phyloP scores from a whole-genome alignment of 2,329 filamentous ascomycete genomes.

The Scopulariopsis brevicaulis region DNA sequence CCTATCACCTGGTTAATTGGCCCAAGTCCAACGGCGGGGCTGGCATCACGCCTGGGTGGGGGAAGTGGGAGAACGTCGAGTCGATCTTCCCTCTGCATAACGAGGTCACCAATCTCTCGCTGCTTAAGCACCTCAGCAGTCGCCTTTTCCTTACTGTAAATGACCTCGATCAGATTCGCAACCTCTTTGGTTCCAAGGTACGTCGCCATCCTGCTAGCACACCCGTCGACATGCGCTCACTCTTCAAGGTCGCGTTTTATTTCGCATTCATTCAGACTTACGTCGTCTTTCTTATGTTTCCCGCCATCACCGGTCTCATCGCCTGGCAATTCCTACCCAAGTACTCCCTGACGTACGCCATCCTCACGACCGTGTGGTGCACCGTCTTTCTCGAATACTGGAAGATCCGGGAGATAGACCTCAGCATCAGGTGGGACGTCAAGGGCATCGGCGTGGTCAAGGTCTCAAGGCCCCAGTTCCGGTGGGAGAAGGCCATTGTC shows the following conservation, averaged over 20 bases:
- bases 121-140: constrained; percentile 45
- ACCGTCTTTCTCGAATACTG: constrained; percentile 69
- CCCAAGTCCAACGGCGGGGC: constrained; percentile 47
- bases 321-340: constrained; percentile 58
- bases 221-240: constrained; percentile 20
- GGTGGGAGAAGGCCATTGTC: constrained; percentile 46
- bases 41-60: constrained; percentile 44
- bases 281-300: constrained; percentile 58
- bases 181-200: constrained; percentile 50
- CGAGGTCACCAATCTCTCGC: constrained; percentile 38
- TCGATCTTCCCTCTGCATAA: constrained; percentile 55
- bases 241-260: constrained; percentile 46
- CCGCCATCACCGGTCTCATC: constrained; percentile 54
- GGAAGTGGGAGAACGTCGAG: constrained; percentile 48
- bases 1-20: constrained; percentile 56
- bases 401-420: constrained; percentile 64
- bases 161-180: constrained; percentile 47
- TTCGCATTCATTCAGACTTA: constrained; percentile 76
- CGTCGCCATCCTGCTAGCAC: not conserved
- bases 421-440: constrained; percentile 63
- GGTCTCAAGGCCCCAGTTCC: constrained; percentile 52
- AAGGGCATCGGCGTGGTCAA: constrained; percentile 51
- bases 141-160: constrained; percentile 35
- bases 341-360: constrained; percentile 60
- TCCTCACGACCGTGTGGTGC: constrained; percentile 58